These are phyloP conservation scores for Allomyces macrogynus DNA, from an alignment of 192 early-diverging fungal species.

Conservation along the genomic window DNA sequence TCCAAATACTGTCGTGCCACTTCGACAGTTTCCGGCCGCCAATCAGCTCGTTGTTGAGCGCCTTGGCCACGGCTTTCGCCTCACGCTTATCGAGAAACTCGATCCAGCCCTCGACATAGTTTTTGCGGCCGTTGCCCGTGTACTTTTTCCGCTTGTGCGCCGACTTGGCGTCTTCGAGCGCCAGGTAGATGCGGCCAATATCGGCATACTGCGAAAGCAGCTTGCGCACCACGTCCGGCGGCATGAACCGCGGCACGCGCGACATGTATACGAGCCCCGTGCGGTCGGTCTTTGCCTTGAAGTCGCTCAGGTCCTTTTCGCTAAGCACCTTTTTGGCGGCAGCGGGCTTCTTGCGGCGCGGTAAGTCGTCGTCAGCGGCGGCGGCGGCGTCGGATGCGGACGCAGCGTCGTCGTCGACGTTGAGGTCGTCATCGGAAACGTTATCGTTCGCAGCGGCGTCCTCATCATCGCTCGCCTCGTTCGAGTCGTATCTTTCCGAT, in stretches of 20 bases:
- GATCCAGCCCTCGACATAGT: conserved; percentile 91
- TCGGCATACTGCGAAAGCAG: conserved; percentile 51
- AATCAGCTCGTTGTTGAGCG: conserved; percentile 65
- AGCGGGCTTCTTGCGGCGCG: not conserved
- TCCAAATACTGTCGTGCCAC: conserved; percentile 93
- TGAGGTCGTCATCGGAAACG: not conserved
- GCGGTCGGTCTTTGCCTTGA: conserved; percentile 10
- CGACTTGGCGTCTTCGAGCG: conserved; percentile 62
- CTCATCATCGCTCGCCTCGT: not conserved
- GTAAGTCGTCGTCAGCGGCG: not conserved
- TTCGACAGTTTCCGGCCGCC: conserved; percentile 65
- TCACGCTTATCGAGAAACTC: conserved; percentile 84
- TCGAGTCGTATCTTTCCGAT: not conserved
- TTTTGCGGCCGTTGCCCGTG: conserved; percentile 57
- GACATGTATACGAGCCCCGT: conserved; percentile 85
- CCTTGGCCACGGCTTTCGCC: conserved; percentile 52
- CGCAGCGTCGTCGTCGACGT: not conserved
- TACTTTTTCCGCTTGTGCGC: conserved; percentile 68
- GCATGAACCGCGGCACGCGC: conserved; percentile 84
- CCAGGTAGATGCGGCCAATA: conserved; percentile 70
- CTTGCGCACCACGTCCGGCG: conserved; percentile 52
- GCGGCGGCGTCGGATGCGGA: not conserved
- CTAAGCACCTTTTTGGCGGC: conserved; percentile 6
- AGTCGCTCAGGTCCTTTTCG: conserved; percentile 11
- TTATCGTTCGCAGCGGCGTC: not conserved